Evolutionary conservation across 257 asterid species (phyloP).

Genomic region (Rubia yunnanensis): DNA sequence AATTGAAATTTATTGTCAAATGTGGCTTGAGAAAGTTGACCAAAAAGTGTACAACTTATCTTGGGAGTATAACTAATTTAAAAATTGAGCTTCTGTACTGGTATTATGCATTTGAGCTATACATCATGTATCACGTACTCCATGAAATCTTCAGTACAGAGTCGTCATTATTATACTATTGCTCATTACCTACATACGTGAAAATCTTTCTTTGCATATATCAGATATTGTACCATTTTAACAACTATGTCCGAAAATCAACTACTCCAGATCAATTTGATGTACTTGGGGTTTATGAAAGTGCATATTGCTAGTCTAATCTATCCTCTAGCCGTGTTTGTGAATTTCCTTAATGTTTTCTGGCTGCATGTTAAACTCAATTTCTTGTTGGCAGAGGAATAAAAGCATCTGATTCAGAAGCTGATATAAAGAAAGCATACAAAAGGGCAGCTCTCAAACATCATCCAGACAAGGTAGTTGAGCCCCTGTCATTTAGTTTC

Average conservation of each 20-base stretch:
- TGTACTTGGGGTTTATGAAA: not conserved
- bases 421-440: conserved; percentile 91
- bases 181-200: not conserved
- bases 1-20: too few relatives aligned
- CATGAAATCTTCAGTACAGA: not conserved
- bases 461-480: conserved; percentile 91
- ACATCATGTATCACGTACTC: not conserved
- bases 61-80: too few relatives aligned
- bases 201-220: not conserved
- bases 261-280: not conserved
- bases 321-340: not conserved
- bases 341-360: not conserved
- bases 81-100: not conserved
- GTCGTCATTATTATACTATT: not conserved
- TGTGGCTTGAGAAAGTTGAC: too few relatives aligned
- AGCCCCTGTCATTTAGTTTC: not conserved
- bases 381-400: conserved; percentile 56
- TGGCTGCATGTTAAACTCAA: not conserved
- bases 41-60: too few relatives aligned
- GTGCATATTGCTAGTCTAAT: not conserved
- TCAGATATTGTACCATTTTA: not conserved
- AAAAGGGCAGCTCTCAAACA: conserved; percentile 92
- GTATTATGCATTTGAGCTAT: not conserved
- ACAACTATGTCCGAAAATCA: not conserved
- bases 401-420: conserved; percentile 70